Evolutionary conservation across 805 yeast species (phyloP).

Genomic region (Monosporozyma siamensis): DNA sequence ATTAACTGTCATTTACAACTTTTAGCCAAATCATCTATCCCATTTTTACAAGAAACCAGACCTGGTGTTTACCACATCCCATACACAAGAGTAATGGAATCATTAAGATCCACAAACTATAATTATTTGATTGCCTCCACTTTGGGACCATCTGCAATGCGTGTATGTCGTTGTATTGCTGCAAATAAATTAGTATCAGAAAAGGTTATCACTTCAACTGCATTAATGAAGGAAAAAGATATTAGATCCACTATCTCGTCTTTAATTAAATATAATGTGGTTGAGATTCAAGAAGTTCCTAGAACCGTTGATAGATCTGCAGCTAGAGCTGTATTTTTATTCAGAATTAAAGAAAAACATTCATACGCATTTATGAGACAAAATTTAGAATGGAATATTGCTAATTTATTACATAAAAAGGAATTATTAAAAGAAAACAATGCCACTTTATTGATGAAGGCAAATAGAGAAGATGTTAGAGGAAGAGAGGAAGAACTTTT

Average conservation of each 20-base stretch:
- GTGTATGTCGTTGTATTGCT: constrained; percentile 71
- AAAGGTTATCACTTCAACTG: constrained; percentile 64
- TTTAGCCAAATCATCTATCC: constrained; percentile 40
- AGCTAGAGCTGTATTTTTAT: constrained; percentile 73
- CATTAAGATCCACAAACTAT: constrained; percentile 40
- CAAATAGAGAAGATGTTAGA: constrained; percentile 82
- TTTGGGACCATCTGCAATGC: constrained; percentile 56
- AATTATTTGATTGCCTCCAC: constrained; percentile 52
- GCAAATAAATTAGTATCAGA: constrained; percentile 70
- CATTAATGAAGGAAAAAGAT: constrained; percentile 67
- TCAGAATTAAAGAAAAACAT: constrained; percentile 54
- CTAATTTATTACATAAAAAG: constrained; percentile 43
- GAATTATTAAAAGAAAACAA: constrained; percentile 49
- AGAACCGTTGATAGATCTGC: constrained; percentile 88
- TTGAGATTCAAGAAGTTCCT: constrained; percentile 91
- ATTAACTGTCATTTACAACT: constrained; percentile 63
- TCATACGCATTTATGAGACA: constrained; percentile 41
- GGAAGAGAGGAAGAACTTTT: constrained; percentile 71
- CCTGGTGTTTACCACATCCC: constrained; percentile 58
- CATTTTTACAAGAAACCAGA: constrained; percentile 52
- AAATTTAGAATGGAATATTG: constrained; percentile 39
- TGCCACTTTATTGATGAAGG: constrained; percentile 61
- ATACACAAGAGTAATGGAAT: constrained; percentile 39
- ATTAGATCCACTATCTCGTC: constrained; percentile 63
- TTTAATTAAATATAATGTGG: constrained; percentile 56